Evolutionary conservation across 495 filamentous ascomycete genomes (phyloP).

Genomic region (Gamarada debralockiae): DNA sequence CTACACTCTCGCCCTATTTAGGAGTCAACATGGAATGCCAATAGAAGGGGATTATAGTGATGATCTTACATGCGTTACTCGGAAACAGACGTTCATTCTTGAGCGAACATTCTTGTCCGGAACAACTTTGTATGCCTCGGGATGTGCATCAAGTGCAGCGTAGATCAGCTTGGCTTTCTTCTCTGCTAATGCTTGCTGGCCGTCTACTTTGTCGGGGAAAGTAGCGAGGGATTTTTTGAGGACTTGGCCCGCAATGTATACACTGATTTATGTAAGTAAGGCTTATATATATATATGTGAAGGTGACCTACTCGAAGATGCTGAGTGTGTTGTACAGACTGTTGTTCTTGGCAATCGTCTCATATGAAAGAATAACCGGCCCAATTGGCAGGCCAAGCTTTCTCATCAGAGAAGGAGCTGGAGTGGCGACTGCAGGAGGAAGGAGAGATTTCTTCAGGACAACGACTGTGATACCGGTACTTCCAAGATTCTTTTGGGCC

Average conservation of each 20-base stretch:
- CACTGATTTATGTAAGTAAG: conserved; percentile 30
- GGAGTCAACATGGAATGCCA: not conserved
- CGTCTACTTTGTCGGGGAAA: conserved; percentile 62
- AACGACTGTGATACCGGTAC: conserved; percentile 78
- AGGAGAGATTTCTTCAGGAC: conserved; percentile 77
- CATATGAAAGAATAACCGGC: conserved; percentile 75
- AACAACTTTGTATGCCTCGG: conserved; percentile 48
- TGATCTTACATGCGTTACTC: conserved; percentile 40
- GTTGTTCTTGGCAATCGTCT: conserved; percentile 79
- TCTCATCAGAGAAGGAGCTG: conserved; percentile 60
- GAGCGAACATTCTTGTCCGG: conserved; percentile 69
- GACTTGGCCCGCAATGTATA: conserved; percentile 84
- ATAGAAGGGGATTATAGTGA: not conserved
- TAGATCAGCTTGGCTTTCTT: conserved; percentile 76
- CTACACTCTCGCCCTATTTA: conserved; percentile 9
- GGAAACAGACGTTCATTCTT: conserved; percentile 91
- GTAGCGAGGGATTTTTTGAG: conserved; percentile 61
- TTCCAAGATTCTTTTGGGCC: conserved; percentile 77
- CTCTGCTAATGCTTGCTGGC: conserved; percentile 64
- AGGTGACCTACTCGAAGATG: conserved; percentile 60
- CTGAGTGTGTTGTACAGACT: conserved; percentile 92
- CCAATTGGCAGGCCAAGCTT: conserved; percentile 73
- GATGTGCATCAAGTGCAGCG: conserved; percentile 64
- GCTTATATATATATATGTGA: not conserved
- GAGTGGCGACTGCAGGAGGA: conserved; percentile 53